These are phyloP conservation scores for Apium graveolens DNA, from an alignment of 129 eudicot genomes.

Conservation along the genomic window DNA sequence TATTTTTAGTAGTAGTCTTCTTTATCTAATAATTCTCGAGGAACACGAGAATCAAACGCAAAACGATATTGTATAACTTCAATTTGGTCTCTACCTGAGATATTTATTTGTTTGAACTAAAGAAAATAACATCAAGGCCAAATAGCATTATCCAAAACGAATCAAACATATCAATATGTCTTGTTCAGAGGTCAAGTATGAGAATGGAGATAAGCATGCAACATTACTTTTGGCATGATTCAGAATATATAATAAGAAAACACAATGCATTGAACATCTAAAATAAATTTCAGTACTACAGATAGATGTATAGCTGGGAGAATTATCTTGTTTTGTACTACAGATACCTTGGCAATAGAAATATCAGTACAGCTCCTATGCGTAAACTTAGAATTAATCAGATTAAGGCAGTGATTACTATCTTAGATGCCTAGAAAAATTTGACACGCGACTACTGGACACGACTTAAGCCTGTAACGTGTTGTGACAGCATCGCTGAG, in stretches of 20 bases:
- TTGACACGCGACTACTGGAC: neutral
- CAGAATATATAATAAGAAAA: no score
- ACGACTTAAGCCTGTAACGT: neutral
- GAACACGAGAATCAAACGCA: no score
- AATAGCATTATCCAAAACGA: neutral
- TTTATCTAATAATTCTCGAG: no score
- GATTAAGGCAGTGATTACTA: neutral
- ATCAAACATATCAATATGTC: neutral
- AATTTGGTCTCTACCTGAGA: neutral
- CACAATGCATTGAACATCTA: no score
- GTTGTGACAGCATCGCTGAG: neutral
- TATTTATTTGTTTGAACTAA: no score
- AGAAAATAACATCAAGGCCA: neutral
- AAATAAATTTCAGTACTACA: no score
- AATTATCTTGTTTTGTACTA: neutral
- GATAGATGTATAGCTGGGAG: neutral
- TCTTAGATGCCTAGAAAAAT: neutral
- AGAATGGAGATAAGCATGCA: neutral
- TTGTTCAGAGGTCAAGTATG: neutral
- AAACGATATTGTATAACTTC: no score
- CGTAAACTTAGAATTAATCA: neutral
- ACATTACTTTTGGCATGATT: neutral
- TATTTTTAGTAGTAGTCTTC: no score
- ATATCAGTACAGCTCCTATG: neutral
- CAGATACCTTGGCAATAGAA: neutral